Base-by-base conservation (phyloP, 192 early-diverging fungal species). In the Oehlia diaphana region DNA sequence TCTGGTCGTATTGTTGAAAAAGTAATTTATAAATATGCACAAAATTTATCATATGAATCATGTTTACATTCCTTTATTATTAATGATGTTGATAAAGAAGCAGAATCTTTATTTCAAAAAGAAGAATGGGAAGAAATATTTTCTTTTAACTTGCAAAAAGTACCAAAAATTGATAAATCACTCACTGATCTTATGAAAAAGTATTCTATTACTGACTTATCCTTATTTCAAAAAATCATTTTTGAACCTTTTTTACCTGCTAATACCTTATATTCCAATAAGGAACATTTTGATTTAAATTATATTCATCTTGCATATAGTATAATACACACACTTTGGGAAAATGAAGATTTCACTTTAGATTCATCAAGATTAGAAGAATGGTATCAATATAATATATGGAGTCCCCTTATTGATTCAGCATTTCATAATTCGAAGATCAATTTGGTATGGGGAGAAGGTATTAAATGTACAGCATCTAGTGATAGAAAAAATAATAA, bases 31-130 rank as follows among this genome's bases (percentile, higher is more conserved):
- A 6, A 72, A 72, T 72, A 72, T 47, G 39, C 37, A 72, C 9
- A 3, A 19, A 49, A 10, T 13, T 72, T 72, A 49, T 0, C n/a
- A 8, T 14, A 72, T 47, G 39, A 72, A 35, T n/a, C 37, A n/a
- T 47, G 12, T n/a, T 23, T 72, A 37, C 39, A 72, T 72, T 72
- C 70, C 12, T 72, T 72, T 72, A n/a, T 72, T 23, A 47, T 72
- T 44, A 72, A 72, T 37, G 70, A 42, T 13, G 9, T 21, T 47
- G 70, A 72, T 47, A 35, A 44, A 21, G 44, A 72, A 49, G 19
- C 42, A 35, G 39, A 37, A 26, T 26, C 26, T 26, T n/a, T 72
- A 44, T 72, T 72, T 23, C n/a, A 13, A 72, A 72, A 72, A 47
- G 42, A 50, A 12, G 71, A 72, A 19, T 72, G 39, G 70, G 37